Conservation (phyloP, 2,329 filamentous ascomycete species). For the Fusarium foetens region DNA sequence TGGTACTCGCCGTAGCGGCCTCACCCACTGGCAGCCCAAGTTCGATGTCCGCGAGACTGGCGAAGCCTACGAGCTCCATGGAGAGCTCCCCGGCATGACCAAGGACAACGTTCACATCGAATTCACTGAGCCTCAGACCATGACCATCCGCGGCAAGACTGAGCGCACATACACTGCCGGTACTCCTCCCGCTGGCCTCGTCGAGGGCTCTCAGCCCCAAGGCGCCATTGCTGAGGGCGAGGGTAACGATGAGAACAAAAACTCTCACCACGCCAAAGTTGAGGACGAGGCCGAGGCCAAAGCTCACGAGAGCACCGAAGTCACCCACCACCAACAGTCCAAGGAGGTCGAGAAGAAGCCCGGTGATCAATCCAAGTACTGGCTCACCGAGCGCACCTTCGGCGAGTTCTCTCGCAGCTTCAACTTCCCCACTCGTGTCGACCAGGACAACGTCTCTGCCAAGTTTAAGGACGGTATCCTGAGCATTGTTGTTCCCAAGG, state of each 20-base stretch:
- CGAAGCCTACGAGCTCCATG: conserved; percentile 78
- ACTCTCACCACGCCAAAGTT: conserved; percentile 69
- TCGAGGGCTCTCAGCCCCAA: conserved; percentile 55
- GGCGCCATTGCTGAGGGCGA: conserved; percentile 57
- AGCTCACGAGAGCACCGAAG: conserved; percentile 36
- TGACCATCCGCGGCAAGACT: conserved; percentile 75
- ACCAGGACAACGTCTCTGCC: conserved; percentile 70
- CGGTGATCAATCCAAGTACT: conserved; percentile 68
- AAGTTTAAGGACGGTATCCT: conserved; percentile 73
- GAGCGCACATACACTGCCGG: conserved; percentile 72
- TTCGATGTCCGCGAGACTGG: conserved; percentile 81
- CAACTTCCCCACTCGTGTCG: conserved; percentile 72
- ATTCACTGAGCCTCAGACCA: conserved; percentile 79
- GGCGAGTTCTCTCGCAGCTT: conserved; percentile 76
- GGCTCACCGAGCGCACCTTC: conserved; percentile 73
- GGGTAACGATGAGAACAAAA: conserved; percentile 50
- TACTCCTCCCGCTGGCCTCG: conserved; percentile 57
- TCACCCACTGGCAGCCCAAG: conserved; percentile 75
- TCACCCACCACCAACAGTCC: conserved; percentile 39
- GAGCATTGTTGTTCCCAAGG: conserved; percentile 72
- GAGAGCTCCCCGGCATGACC: conserved; percentile 79
- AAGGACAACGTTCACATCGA: conserved; percentile 81
- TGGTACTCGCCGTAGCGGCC: conserved; percentile 39
- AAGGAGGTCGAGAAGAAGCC: conserved; percentile 48
- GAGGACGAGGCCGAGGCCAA: conserved; percentile 63